A percentile compares a stretch with the other conserved stretches of the same genome.
Evolutionary conservation across 2,329 filamentous ascomycete genomes (phyloP).

Genomic region (Achaetomium macrosporum): DNA sequence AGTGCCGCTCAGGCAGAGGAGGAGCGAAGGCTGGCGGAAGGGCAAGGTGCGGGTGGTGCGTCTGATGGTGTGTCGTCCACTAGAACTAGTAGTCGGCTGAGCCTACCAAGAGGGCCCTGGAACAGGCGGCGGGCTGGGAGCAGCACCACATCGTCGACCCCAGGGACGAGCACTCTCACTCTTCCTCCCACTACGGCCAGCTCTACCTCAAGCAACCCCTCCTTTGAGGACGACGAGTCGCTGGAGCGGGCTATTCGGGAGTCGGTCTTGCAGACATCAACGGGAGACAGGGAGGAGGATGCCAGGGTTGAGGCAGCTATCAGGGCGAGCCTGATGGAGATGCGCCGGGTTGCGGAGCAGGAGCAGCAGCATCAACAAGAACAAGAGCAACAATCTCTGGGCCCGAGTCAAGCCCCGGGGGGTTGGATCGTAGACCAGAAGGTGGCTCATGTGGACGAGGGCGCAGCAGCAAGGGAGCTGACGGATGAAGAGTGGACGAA

Average conservation of each 20-base stretch:
- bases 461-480: conserved; percentile 9
- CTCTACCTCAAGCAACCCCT: conserved; percentile 9
- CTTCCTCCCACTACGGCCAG: background rate
- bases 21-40: too few relatives aligned
- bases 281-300: conserved; percentile 64
- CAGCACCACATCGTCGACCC: background rate
- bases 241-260: conserved; percentile 66
- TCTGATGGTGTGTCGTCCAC: too few relatives aligned
- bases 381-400: conserved; percentile 7
- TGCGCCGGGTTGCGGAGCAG: conserved; percentile 30
- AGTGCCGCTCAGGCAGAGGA: background rate
- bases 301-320: conserved; percentile 66
- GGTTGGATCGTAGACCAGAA: conserved; percentile 6
- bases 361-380: conserved; percentile 17
- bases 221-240: conserved; percentile 44
- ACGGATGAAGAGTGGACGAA: conserved; percentile 37
- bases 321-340: conserved; percentile 60
- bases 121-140: conserved; percentile 31
- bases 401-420: conserved; percentile 2
- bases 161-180: conserved; percentile 4
- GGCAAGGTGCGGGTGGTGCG: background rate
- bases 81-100: background rate
- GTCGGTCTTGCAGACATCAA: conserved; percentile 65
- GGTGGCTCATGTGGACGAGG: background rate
- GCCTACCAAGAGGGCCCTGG: conserved; percentile 32